Evolutionary conservation across 176 grass and related monocot genomes (phyloP).

Genomic region (Rhipidocladum racemiflorum): DNA sequence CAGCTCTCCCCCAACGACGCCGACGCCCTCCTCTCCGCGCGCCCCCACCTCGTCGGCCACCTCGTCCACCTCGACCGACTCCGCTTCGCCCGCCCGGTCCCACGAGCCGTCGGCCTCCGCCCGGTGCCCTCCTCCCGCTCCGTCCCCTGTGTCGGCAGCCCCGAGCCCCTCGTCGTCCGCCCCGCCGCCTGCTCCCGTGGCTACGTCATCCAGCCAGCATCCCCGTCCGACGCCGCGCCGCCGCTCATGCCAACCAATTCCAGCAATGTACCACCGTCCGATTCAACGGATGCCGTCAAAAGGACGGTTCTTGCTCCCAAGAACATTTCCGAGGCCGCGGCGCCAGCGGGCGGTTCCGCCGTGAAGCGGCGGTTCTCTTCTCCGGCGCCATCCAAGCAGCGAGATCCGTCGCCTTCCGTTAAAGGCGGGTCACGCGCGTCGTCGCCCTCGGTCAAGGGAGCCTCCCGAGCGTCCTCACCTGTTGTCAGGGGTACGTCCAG

Average conservation of each 20-base stretch:
- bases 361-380: conserved; percentile 62
- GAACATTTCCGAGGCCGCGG: conserved; percentile 37
- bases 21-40: conserved; percentile 59
- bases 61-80: conserved; percentile 87
- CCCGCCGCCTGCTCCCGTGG: conserved; percentile 34
- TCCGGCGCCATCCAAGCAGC: conserved; percentile 42
- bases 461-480: conserved; percentile 45
- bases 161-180: conserved; percentile 61
- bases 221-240: conserved; percentile 47
- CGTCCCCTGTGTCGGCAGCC: conserved; percentile 42
- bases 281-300: not conserved
- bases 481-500: conserved; percentile 32
- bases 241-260: conserved; percentile 59
- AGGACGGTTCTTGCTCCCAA: conserved; percentile 46
- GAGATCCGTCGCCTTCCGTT: conserved; percentile 41
- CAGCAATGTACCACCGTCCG: not conserved
- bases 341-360: not conserved
- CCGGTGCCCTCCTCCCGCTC: conserved; percentile 49
- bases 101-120: conserved; percentile 73
- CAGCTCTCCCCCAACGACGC: conserved; percentile 58
- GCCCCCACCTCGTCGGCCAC: conserved; percentile 72
- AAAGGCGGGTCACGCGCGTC: conserved; percentile 31
- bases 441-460: conserved; percentile 21
- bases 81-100: conserved; percentile 60
- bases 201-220: conserved; percentile 71